These are phyloP conservation scores for Trichoderma parareesei DNA, from an alignment of 495 filamentous ascomycete species.

Conservation along the genomic window DNA sequence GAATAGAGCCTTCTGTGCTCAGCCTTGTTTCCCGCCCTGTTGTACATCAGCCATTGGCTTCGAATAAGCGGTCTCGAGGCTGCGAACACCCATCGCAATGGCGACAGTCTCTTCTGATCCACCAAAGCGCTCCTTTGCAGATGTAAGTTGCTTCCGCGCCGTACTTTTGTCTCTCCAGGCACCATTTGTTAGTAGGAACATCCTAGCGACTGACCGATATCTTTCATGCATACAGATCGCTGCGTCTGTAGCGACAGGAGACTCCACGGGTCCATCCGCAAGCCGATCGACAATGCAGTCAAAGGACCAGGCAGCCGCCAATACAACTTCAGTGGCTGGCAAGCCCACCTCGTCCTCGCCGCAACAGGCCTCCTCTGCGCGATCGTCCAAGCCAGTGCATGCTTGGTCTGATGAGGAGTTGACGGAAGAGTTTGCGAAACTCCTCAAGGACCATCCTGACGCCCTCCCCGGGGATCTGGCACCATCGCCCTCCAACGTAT, in stretches of 20 bases:
- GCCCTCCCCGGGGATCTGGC: no score
- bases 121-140: slow-evolving; percentile 48
- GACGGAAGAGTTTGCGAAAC: slow-evolving; percentile 23
- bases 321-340: neutral
- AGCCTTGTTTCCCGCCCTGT: neutral
- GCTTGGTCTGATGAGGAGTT: neutral
- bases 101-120: slow-evolving; percentile 31
- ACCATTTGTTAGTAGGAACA: neutral
- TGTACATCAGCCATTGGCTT: neutral
- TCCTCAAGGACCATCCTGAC: no score
- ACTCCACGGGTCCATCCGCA: slow-evolving; percentile 24
- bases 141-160: slow-evolving; percentile 36
- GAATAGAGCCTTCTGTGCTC: neutral
- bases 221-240: slow-evolving; percentile 36
- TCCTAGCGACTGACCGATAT: slow-evolving; percentile 13
- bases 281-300: slow-evolving; percentile 17
- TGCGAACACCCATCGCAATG: slow-evolving; percentile 29
- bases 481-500: no score
- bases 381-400: no score
- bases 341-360: neutral
- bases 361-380: no score
- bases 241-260: slow-evolving; percentile 43
- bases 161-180: neutral
- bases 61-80: neutral
- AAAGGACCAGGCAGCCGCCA: neutral